Percentiles rank a stretch among this genome's conserved stretches.
Evolutionary conservation across 306 rosid genomes (phyloP).

Genomic region (Prunus padus): DNA sequence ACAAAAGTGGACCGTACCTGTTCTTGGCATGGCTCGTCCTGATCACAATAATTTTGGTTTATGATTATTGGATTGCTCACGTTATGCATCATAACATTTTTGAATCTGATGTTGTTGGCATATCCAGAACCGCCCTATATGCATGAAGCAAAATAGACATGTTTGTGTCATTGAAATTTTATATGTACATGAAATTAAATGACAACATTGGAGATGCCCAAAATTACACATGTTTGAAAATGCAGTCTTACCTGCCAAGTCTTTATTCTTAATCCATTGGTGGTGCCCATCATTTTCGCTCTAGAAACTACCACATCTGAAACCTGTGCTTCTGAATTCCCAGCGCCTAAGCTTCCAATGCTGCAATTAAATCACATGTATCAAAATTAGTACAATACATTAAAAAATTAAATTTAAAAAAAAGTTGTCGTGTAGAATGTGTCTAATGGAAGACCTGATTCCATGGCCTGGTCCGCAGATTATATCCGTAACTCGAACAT

Average conservation of each 20-base stretch:
- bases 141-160: neutral
- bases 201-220: neutral
- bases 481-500: constrained; percentile 48
- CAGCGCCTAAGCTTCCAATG: constrained; percentile 85
- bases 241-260: constrained; percentile 75
- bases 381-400: neutral
- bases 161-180: neutral
- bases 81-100: constrained; percentile 56
- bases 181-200: neutral
- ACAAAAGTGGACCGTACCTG: constrained; percentile 31
- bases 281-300: constrained; percentile 58
- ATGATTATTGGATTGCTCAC: constrained; percentile 83
- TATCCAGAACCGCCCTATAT: constrained; percentile 74
- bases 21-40: constrained; percentile 39
- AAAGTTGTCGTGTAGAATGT: neutral
- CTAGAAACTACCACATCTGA: constrained; percentile 56
- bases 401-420: neutral
- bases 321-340: constrained; percentile 54
- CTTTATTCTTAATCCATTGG: constrained; percentile 85
- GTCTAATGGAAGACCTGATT: constrained; percentile 51
- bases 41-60: constrained; percentile 83
- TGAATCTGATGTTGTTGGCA: constrained; percentile 55
- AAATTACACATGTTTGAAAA: neutral
- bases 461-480: constrained; percentile 96
- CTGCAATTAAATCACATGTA: constrained; percentile 31